Evolutionary conservation across 176 grass and related monocot species (phyloP), one percentile per base, ranked within the genome.

Genomic region (Raddia distichophylla): DNA sequence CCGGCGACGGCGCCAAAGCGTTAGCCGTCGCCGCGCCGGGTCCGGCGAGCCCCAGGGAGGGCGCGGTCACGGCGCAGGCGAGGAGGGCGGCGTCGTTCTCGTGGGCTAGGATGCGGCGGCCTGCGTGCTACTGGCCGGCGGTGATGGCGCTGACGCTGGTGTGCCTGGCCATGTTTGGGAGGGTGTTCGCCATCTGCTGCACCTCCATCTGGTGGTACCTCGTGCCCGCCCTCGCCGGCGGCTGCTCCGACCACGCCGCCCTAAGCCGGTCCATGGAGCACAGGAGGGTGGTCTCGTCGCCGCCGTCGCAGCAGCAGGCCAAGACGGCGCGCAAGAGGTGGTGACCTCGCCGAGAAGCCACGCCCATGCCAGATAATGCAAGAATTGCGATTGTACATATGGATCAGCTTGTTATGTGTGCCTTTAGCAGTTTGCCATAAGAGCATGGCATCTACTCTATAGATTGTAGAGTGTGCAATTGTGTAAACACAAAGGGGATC

Each of bases 141-240:
- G 88, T 75, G 59, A 66, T 88, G 75, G 61, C 89, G 52, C 69
- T 93, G 18, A 86, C 77, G 46, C 82, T 96, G 83, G 20, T 82
- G 17, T 71, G 82, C 66, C 51, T 93, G 62, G 82, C 83, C 61
- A 57, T 87, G 77, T 96, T 85, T 35, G 93, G 93, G 50, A 80
- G 85, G 72, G 66, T 86, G 63, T 93, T 96, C 60, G 88, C 90
- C 11, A 79, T 96, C 19, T 96, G 93, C 86, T 86, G 77, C 83
- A 79, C 91, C 42, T 82, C 91, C 33, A 73, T 91, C 17, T 90
- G 87, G 83, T 96, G 93, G 90, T 96, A 93, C 46, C 77, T 91
- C 67, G 65, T 86, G 15, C 93, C 90, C 15, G 74, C 37, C 46
- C 71, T 90, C 59, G 50, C 66, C 19, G 58, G 37, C 46, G 37